Evolutionary conservation across 1,139 yeast genomes (phyloP), one percentile per base, ranked within the genome.

Genomic region (Hyphopichia pseudoburtonii): DNA sequence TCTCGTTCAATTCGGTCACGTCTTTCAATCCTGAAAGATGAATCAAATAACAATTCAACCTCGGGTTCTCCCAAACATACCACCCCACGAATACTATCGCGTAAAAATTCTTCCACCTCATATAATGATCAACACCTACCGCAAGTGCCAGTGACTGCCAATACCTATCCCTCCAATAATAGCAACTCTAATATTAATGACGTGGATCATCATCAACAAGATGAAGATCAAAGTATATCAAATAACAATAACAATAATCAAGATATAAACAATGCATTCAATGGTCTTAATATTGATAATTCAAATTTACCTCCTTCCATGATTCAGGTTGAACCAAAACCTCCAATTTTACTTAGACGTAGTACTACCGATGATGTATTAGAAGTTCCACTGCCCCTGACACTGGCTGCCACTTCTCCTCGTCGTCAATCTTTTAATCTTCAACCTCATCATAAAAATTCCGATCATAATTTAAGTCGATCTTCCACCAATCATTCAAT

Each of bases 241-340:
- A 28, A 28, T n/a, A 11, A 30, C 3, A n/a, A 8, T 21, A 18
- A 19, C 26, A 17, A 19, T 23, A 12, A 21, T 22, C 15, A 28
- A 11, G 12, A 16, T 8, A 14, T 9, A 4, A 16, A 22, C 24
- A 31, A 31, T 17, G 36, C 28, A 17, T n/a, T 23, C 17, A 15
- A 25, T 23, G 14, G 19, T 21, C 9, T 7, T 21, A 25, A 25
- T 25, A 25, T 21, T 27, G 32, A 28, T 17, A 34, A 34, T 21
- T 39, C 51, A 11, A 52, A 54, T 39, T 60, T 75, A 39, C 89
- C 89, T 3, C 85, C 89, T 9, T 80, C 86, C 8, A 82, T 82
- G 89, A 65, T 73, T 15, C 79, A 76, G 46, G 66, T 80, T 40
- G 82, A 76, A 40, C 89, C 90, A 10, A 82, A 78, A 48, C 77